Base-by-base conservation (phyloP, 495 filamentous ascomycete genomes). In the Penicillium tannophilum region DNA sequence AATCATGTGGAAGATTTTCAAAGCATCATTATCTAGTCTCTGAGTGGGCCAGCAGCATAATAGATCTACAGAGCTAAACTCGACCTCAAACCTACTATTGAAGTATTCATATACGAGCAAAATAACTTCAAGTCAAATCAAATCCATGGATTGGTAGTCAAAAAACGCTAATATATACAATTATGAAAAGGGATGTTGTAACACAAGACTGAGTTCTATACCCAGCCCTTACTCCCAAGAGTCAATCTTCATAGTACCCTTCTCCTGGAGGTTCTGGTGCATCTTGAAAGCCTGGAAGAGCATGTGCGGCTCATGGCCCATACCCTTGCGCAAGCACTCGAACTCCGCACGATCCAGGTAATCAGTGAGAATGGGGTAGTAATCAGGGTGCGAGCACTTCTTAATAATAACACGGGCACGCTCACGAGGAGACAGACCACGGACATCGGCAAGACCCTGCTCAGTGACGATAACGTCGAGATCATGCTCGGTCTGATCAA, bases 401-500 rank as follows among this genome's bases (percentile, higher is more conserved):
- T 92, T 81, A 69, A 96, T 93, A 67, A 96, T 94, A 55, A 93
- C 92, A 46, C 86, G 79, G 16, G 91, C 90, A 48, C 92, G 80
- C 81, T 96, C 91, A 26, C 88, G 79, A 2, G 92, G 92, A 58
- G 84, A 86, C 63, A 96, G 73, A 24, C 91, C 92, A 28, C 91
- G 84, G 10, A 96, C 91, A 71, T 96, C 91, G 36, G 92, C 92
- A 2, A 93, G 82, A 65, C 92, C 92, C 68, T 88, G 86, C 76
- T 96, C 92, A 3, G 92, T 96, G 9, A 96, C 92, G 52, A 95
- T 72, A 16, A 95, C 85, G 63, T 96, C 92, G 42, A 96, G 82
- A 71, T 92, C 92, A 73, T 95, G 91, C 78, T 95, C 92, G 0
- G 92, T 95, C 82, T 94, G 92, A 74, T 96, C 92, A 62, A 96